phyloP scores from a whole-genome alignment of 768 basidiomycete genomes.

The Amanita exitialis region DNA sequence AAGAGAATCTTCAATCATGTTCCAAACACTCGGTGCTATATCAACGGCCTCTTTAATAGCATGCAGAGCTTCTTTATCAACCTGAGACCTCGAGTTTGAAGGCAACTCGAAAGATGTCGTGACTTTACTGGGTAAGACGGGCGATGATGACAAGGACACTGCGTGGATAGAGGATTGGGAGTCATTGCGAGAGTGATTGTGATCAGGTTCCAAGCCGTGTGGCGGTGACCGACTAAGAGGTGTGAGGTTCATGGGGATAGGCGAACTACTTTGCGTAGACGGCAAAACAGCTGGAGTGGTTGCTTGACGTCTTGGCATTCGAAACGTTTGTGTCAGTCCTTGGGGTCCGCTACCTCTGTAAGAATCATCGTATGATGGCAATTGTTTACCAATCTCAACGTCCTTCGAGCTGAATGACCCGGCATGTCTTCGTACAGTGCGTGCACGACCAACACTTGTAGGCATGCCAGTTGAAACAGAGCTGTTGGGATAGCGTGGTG shows the following conservation, averaged over 20 bases:
- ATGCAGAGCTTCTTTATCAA: conserved; percentile 72
- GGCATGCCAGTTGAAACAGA: conserved; percentile 13
- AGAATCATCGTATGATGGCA: conserved; percentile 54
- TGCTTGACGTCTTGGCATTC: conserved; percentile 40
- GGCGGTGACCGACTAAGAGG: conserved; percentile 7
- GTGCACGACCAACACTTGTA: conserved; percentile 25
- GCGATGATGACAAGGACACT: conserved; percentile 25
- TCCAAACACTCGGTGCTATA: conserved; percentile 75
- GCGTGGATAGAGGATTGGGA: conserved; percentile 30
- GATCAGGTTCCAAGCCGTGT: conserved; percentile 6
- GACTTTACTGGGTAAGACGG: conserved; percentile 25
- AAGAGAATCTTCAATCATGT: conserved; percentile 65
- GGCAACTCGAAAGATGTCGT: conserved; percentile 34
- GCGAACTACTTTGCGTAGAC: conserved; percentile 30
- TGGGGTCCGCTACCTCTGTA: conserved; percentile 27
- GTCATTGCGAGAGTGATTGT: conserved; percentile 25
- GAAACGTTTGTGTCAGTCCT: conserved; percentile 28
- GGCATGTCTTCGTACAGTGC: conserved; percentile 70
- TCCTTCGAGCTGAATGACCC: conserved; percentile 95
- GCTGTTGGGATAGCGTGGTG: conserved; percentile 18
- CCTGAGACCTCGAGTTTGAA: conserved; percentile 46
- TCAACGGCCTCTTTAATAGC: conserved; percentile 74
- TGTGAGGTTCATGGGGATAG: conserved; percentile 22
- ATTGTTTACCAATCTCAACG: conserved; percentile 75
- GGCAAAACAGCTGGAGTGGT: conserved; percentile 25